Conservation (phyloP, 352 stramenopile genomes). For the Ophiocytium majus region DNA sequence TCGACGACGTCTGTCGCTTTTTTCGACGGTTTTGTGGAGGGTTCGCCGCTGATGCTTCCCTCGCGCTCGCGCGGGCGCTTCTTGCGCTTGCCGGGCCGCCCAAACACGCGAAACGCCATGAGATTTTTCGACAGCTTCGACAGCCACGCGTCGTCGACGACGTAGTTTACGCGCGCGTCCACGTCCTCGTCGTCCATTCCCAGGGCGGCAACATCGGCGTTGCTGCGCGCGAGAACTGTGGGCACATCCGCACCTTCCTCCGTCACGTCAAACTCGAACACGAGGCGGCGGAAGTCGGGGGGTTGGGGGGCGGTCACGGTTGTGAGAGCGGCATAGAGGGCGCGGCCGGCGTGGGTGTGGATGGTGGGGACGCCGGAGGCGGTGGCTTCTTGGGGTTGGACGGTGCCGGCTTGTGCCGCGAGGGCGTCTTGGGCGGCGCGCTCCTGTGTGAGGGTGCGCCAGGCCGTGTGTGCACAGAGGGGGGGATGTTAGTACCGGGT, state of each 20-base stretch:
- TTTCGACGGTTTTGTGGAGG: too few species aligned
- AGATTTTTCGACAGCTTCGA: neutral
- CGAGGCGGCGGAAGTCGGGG: conserved; percentile 43
- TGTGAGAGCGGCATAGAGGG: conserved; percentile 25
- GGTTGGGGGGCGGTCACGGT: conserved; percentile 21
- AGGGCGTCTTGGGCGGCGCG: neutral
- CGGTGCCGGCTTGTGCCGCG: neutral
- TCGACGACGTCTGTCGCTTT: too few species aligned
- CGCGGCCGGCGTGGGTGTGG: neutral
- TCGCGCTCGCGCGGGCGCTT: neutral
- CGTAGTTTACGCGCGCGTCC: conserved; percentile 17
- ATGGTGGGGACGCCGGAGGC: neutral
- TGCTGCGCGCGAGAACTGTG: conserved; percentile 46
- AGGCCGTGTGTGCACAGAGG: too few species aligned
- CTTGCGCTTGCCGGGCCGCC: neutral
- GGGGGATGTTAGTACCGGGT: too few species aligned
- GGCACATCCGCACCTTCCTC: conserved; percentile 42
- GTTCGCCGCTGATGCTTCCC: neutral
- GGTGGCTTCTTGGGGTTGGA: neutral
- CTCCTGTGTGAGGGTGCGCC: too few species aligned
- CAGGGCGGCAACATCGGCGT: conserved; percentile 19
- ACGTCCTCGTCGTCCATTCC: conserved; percentile 26
- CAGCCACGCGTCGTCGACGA: neutral
- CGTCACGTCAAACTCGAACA: conserved; percentile 47
- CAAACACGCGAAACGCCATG: neutral